phyloP scores from a whole-genome alignment of 2,329 filamentous ascomycete species.

The Pyricularia sp. region DNA sequence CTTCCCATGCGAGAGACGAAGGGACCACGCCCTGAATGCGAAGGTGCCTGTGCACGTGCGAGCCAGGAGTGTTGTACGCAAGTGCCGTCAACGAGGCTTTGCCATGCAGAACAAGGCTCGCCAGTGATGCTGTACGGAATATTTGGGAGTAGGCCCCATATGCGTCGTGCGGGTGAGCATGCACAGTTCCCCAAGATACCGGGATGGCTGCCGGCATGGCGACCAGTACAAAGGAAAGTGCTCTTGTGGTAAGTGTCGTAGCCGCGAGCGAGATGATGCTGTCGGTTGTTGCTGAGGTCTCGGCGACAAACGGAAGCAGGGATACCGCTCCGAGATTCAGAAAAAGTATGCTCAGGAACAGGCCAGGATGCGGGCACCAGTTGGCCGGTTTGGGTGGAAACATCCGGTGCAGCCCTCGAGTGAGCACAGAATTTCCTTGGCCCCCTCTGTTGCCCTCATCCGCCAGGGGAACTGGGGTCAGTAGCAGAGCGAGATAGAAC shows the following conservation, averaged over 20 bases:
- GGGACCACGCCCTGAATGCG: not conserved
- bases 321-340: conserved; percentile 26
- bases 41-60: conserved; percentile 39
- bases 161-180: conserved; percentile 27
- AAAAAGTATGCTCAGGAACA: conserved; percentile 24
- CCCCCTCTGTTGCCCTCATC: not conserved
- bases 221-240: conserved; percentile 35
- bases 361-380: conserved; percentile 28
- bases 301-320: conserved; percentile 28
- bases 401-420: conserved; percentile 18
- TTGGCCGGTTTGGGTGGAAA: conserved; percentile 31
- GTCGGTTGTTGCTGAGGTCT: conserved; percentile 17
- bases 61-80: conserved; percentile 32
- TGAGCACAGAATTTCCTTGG: not conserved
- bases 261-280: conserved; percentile 25
- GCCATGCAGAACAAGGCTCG: conserved; percentile 33
- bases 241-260: conserved; percentile 15
- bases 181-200: conserved; percentile 34
- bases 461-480: conserved; percentile 40
- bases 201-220: conserved; percentile 37
- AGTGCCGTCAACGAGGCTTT: conserved; percentile 33
- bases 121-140: conserved; percentile 35
- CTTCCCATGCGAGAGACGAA: conserved; percentile 17
- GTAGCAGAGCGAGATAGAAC: conserved; percentile 49
- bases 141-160: conserved; percentile 32